Conservation (phyloP, 192 early-diverging fungal species). For the Geranomyces variabilis region DNA sequence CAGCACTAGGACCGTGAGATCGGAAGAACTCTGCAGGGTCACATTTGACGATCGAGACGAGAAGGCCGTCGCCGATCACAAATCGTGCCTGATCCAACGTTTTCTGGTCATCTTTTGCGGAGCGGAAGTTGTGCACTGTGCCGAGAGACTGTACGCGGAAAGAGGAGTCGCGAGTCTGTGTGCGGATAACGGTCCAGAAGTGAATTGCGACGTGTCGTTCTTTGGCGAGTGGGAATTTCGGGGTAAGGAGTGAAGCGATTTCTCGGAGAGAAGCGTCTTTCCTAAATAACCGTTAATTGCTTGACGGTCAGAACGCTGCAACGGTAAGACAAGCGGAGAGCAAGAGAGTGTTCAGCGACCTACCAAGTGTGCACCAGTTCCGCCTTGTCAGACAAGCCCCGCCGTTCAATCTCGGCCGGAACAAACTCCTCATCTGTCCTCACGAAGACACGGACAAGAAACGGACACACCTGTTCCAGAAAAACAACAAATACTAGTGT, state of each 20-base stretch:
- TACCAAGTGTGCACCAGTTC: conserved; percentile 67
- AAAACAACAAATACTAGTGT: not conserved
- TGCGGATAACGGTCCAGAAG: conserved; percentile 55
- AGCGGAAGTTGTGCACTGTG: conserved; percentile 35
- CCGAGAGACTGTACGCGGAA: conserved; percentile 52
- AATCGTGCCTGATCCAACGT: conserved; percentile 58
- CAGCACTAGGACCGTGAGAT: not conserved
- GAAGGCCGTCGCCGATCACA: conserved; percentile 62
- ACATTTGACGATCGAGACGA: conserved; percentile 50
- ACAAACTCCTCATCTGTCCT: conserved; percentile 45
- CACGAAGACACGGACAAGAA: conserved; percentile 59
- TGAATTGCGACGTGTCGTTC: conserved; percentile 44
- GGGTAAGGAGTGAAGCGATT: conserved; percentile 55
- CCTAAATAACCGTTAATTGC: no score
- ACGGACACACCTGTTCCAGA: conserved; percentile 45
- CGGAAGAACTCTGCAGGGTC: conserved; percentile 7
- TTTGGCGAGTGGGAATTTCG: conserved; percentile 47
- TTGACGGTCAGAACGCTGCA: not conserved
- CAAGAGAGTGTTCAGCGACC: not conserved
- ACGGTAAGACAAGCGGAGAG: not conserved
- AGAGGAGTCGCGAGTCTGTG: conserved; percentile 36
- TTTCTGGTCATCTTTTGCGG: conserved; percentile 43
- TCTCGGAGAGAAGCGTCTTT: conserved; percentile 66
- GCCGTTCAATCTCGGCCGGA: conserved; percentile 41
- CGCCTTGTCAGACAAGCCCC: conserved; percentile 42